Evolutionary conservation across 306 rosid species (phyloP), one percentile per base, ranked within the genome.

Genomic region (Prunus mume): DNA sequence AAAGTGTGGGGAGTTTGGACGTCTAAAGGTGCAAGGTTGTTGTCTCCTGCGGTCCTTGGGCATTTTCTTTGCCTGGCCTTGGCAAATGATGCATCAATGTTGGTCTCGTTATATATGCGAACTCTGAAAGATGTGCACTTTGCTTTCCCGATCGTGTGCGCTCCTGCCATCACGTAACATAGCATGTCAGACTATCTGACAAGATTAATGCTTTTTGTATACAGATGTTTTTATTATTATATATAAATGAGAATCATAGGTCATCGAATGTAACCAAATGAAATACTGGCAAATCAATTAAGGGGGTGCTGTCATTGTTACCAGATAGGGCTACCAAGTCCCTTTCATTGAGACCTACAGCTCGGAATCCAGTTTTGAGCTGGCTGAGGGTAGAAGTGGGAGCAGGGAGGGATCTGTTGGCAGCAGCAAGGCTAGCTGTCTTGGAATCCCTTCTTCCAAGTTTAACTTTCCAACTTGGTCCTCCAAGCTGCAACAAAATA

Each of bases 311-410:
- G 32, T 34, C 72, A 17, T 63, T 25, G 38, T 57, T 75, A 93
- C 98, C 98, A 18, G 98, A 91, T 80, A 93, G 85, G 71, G 97
- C 97, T 77, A 91, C 96, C 91, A 93, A 68, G 80, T 93, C 96
- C 25, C 47, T 79, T 12, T 50, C 64, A 72, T 93, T 86, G 68
- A 93, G 98, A 1, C 97, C 97, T 60, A 55, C 72, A 30, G 80
- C 77, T 30, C 9, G 4, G 77, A 88, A 93, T 1, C 76, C 83
- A 2, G 60, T 57, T 81, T 75, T 87, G 65, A 93, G 91, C 66
- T 49, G 27, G 75, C 12, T 60, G 5, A 90, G 90, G 32, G 72
- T 76, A 7, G 85, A 77, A 30, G 83, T 56, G 2, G 91, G 90
- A 62, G 94, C 38, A 71, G 98, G 98, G 62, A 93, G 69, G 24